phyloP scores from a whole-genome alignment of 495 filamentous ascomycete genomes.

The Penicillium cataractarum region DNA sequence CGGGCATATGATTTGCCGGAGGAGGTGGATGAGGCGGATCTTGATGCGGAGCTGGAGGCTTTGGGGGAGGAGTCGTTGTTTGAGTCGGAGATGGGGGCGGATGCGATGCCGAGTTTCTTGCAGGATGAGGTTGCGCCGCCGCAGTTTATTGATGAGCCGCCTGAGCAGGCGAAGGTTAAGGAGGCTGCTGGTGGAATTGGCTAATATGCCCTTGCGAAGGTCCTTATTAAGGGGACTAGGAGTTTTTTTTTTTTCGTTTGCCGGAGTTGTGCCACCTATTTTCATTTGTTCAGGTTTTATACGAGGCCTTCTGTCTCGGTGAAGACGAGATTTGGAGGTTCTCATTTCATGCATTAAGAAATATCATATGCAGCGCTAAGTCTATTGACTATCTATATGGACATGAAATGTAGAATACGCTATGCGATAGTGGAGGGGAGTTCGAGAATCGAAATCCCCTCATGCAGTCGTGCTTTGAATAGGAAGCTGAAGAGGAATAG shows the following conservation, averaged over 20 bases:
- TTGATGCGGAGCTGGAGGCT: constrained; percentile 95
- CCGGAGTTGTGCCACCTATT: neutral
- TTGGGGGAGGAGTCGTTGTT: constrained; percentile 89
- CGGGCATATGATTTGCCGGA: constrained; percentile 94
- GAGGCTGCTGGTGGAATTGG: constrained; percentile 57
- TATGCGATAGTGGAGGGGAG: neutral
- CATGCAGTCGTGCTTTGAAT: neutral
- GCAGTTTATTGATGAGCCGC: constrained; percentile 85
- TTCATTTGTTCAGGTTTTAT: neutral
- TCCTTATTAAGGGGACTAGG: neutral
- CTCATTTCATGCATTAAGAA: neutral
- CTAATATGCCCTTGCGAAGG: constrained; percentile 17
- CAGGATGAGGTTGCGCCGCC: constrained; percentile 78
- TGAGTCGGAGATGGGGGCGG: constrained; percentile 59
- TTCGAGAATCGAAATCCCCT: neutral
- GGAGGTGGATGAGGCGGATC: constrained; percentile 95
- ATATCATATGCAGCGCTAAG: constrained; percentile 10
- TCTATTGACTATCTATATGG: neutral
- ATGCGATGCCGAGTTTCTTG: constrained; percentile 81
- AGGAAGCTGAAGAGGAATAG: neutral
- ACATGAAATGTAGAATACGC: neutral
- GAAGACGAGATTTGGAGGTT: neutral
- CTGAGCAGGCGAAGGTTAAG: constrained; percentile 73
- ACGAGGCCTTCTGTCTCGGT: neutral
- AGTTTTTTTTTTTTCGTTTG: neutral